Base-by-base conservation (phyloP, 768 basidiomycete genomes). In the Tylopilus sp. region DNA sequence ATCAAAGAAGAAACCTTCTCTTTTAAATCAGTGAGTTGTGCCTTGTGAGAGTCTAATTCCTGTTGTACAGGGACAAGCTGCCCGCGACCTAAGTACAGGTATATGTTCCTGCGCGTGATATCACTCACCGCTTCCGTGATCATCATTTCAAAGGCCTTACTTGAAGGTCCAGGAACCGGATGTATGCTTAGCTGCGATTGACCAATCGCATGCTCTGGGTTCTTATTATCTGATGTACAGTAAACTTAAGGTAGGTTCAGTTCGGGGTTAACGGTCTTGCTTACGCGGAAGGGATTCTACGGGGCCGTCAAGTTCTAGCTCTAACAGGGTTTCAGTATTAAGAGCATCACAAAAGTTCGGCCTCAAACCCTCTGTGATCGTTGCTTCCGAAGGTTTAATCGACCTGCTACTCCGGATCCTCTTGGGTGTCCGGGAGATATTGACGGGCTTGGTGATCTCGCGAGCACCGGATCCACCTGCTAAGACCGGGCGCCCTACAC, bases 381-480 rank as follows among this genome's bases (percentile, higher is more conserved):
- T 79, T 19, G 76, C 76, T 67, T 87, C 81, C 3, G 65, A 65
- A 2, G 78, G 78, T 53, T 79, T 79, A 31, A 77, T 64, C 22
- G 73, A 75, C 62, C 65, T 81, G 60, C 76, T 85, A 41, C 57
- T 70, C 64, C 76, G 87, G 30, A 72, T 68, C 56, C 79, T 76
- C 63, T 73, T 81, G 10, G 63, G 56, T 51, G 72, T 74, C 59
- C 72, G 79, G 5, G 78, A 72, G n/a, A 77, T 49, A 60, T 76
- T 81, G 29, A 75, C 60, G 0, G 86, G 79, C 64, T 79, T 85
- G 9, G 87, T 88, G 24, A 86, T 71, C 36, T 76, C 71, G 50
- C 89, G 80, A 22, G 88, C 78, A 17, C 88, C 87, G 17, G 72
- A 69, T 24, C 87, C 87, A 25, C 87, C 88, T 29, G 79, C 85